Base-by-base conservation (phyloP, 2,329 filamentous ascomycete genomes). In the Xenoacremonium recifei region DNA sequence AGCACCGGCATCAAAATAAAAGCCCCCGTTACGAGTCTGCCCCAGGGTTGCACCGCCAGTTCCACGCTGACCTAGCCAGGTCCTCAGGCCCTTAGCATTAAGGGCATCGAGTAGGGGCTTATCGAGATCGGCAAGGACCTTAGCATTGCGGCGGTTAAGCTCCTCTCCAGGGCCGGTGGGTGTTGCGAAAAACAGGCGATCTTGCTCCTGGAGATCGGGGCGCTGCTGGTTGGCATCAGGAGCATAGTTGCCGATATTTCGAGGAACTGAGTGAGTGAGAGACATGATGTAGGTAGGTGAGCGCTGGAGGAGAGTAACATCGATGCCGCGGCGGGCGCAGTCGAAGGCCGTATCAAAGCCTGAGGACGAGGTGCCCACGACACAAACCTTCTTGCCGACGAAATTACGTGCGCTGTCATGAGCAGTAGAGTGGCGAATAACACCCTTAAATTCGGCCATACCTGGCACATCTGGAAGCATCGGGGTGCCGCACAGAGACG, bases 111-210 rank as follows among this genome's bases (percentile, higher is more conserved):
- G 40, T 5, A 42, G 15, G 6, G 40, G 37, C n/a, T 32, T 25
- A 13, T 50, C 48, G 16, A 50, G 42, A 16, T 42, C 48, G n/a
- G 45, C 48, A 2, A 50, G 48, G n/a, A 35, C 21, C 18, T 45
- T 45, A 19, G 45, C 48, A 15, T 37, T 45, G 27, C 48, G 41
- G 11, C 39, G 23, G 13, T 15, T 11, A 11, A 50, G 36, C 23
- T 50, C 51, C 25, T 45, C 69, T 53, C 79, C 71, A 1, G 77
- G 73, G 0, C 81, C 81, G 16, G 60, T 64, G 52, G 37, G 73
- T 72, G 47, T 84, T 79, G 58, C 77, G 79, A 39, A 82, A 59
- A 3, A 70, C 60, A 85, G 3, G 45, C 57, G 13, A 69, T 68
- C 47, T 73, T 64, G 5, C 76, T 51, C 79, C 21, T 72, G 71